A percentile compares a stretch with the other conserved stretches of the same genome.
These are phyloP conservation scores for Lactarius quietus DNA, from an alignment of 768 basidiomycete genomes.

Conservation along the genomic window DNA sequence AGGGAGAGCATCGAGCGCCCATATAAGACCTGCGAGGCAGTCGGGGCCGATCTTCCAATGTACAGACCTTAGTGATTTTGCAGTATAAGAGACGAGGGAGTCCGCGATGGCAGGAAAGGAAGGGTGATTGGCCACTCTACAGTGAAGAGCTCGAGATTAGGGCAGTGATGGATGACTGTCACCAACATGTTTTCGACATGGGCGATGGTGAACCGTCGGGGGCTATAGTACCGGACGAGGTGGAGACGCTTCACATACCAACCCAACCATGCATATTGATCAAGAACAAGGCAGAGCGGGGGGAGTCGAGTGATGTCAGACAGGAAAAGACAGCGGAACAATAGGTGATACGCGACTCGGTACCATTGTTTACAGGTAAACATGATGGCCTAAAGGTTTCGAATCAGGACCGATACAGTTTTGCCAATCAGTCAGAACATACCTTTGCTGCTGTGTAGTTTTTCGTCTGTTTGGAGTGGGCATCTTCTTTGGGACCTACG, in stretches of 20 bases:
- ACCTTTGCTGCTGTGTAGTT: constrained; percentile 71
- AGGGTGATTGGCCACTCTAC: constrained; percentile 59
- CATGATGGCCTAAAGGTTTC: constrained; percentile 52
- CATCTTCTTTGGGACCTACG: constrained; percentile 54
- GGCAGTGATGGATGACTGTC: constrained; percentile 59
- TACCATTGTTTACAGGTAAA: constrained; percentile 65
- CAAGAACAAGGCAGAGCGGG: constrained; percentile 49
- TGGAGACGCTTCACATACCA: constrained; percentile 78
- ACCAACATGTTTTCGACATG: constrained; percentile 53
- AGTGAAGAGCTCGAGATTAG: constrained; percentile 71
- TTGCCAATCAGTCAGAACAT: constrained; percentile 21
- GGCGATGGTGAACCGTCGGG: constrained; percentile 41
- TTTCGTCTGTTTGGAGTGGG: constrained; percentile 54
- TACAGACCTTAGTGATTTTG: constrained; percentile 53
- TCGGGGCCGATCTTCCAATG: constrained; percentile 56
- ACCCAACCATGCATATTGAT: constrained; percentile 51
- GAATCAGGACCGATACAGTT: constrained; percentile 9
- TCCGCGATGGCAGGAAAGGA: constrained; percentile 65
- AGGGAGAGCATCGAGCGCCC: constrained; percentile 63
- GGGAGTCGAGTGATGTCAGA: constrained; percentile 54
- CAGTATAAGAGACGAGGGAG: constrained; percentile 51
- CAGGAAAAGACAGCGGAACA: constrained; percentile 69
- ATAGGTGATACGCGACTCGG: constrained; percentile 55
- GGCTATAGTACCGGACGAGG: constrained; percentile 48
- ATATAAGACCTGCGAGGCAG: constrained; percentile 62